Percentiles rank a stretch among this genome's conserved stretches.
These are phyloP conservation scores for Sanchytrium tribonematis DNA, from an alignment of 371 early-diverging fungal genomes.

Conservation along the genomic window DNA sequence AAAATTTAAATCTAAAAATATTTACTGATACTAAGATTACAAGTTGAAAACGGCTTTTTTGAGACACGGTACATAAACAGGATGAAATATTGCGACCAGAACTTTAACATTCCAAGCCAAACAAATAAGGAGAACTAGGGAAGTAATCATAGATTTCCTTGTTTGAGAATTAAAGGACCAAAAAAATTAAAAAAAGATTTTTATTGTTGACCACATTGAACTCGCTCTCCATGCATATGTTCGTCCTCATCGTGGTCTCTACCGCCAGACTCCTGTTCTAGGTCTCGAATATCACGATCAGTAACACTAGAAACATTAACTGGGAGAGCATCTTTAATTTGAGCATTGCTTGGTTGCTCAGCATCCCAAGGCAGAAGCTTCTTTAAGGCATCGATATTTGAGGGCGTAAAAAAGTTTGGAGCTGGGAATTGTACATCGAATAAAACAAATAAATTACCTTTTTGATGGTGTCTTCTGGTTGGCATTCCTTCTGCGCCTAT, in stretches of 20 bases:
- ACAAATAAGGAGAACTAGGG: no score
- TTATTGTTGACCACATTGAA: conserved; percentile 1
- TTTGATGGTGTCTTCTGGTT: conserved; percentile 29
- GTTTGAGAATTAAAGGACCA: no score
- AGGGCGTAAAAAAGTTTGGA: conserved; percentile 4
- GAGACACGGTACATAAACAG: no score
- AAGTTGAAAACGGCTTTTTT: no score
- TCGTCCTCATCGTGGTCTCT: background rate
- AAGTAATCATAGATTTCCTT: no score
- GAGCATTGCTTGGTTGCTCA: background rate
- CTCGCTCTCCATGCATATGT: background rate
- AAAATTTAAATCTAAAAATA: no score
- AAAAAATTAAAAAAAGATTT: no score
- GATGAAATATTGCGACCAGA: no score
- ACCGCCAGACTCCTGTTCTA: no score
- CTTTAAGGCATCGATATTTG: background rate
- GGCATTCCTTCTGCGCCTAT: conserved; percentile 41
- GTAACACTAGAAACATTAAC: background rate
- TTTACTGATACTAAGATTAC: no score
- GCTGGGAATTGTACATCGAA: conserved; percentile 62
- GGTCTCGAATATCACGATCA: background rate
- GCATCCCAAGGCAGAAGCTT: background rate
- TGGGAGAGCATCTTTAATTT: background rate
- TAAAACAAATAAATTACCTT: conserved; percentile 61
- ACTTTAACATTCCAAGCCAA: no score